A percentile compares a stretch with the other conserved stretches of the same genome.
These are phyloP conservation scores for Lepraria neglecta DNA, from an alignment of 495 filamentous ascomycete genomes.

Conservation along the genomic window DNA sequence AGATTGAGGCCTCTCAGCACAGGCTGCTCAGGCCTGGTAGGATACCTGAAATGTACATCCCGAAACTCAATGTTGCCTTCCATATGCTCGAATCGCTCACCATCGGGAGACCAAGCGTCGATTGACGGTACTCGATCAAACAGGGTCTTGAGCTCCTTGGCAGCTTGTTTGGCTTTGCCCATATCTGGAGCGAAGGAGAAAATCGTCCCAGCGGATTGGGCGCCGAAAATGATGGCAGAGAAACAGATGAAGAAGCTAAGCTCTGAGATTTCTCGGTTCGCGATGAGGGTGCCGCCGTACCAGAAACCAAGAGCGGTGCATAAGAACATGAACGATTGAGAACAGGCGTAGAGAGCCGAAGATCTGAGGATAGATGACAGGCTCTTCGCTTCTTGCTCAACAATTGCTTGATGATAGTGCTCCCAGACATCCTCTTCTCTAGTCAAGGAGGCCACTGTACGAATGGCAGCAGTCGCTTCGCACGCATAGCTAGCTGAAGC, in stretches of 20 bases:
- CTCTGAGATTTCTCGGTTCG: conserved; percentile 59
- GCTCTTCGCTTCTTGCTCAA: conserved; percentile 52
- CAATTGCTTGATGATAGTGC: conserved; percentile 64
- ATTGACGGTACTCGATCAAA: conserved; percentile 73
- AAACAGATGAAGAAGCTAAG: conserved; percentile 86
- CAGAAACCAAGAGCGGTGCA: conserved; percentile 87
- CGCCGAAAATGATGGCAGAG: conserved; percentile 69
- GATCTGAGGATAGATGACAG: conserved; percentile 60
- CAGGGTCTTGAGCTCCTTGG: conserved; percentile 65
- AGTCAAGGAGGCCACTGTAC: conserved; percentile 86
- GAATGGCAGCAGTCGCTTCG: conserved; percentile 84
- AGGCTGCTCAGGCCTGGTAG: conserved; percentile 70
- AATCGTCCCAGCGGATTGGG: conserved; percentile 78
- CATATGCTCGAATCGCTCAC: conserved; percentile 50
- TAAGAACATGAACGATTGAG: conserved; percentile 74
- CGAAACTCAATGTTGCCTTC: conserved; percentile 70
- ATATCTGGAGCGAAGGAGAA: conserved; percentile 84
- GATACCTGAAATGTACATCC: conserved; percentile 77
- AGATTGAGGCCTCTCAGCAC: conserved; percentile 70
- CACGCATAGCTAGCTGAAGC: conserved; percentile 77
- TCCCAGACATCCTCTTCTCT: conserved; percentile 72
- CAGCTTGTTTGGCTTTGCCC: conserved; percentile 80
- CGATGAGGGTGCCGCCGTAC: conserved; percentile 80
- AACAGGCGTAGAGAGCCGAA: conserved; percentile 68
- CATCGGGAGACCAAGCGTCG: conserved; percentile 74